phyloP scores from a whole-genome alignment of 192 early-diverging fungal species.

The Coemansia sp. region DNA sequence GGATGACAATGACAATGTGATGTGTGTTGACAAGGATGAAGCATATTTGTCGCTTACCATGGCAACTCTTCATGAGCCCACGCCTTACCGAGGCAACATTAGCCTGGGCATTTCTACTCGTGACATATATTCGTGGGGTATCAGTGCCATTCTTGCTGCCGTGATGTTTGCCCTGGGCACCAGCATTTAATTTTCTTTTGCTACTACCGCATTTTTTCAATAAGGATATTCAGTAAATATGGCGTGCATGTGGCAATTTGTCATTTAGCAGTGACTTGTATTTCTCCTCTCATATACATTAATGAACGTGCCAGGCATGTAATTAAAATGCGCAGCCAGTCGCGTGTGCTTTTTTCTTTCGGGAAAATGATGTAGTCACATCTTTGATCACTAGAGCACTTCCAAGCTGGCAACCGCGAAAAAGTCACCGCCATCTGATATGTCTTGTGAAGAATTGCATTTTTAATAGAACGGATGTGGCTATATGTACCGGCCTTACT shows the following conservation, averaged over 20 bases:
- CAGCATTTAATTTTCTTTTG: slow-evolving; percentile 6
- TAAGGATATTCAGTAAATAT: background rate
- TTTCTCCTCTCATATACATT: background rate
- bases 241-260: no score
- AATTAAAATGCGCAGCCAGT: no score
- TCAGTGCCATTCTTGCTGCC: slow-evolving; percentile 13
- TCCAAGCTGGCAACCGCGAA: no score
- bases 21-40: slow-evolving; percentile 30
- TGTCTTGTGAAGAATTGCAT: no score
- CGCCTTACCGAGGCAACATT: slow-evolving; percentile 6
- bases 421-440: no score
- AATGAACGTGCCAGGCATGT: background rate
- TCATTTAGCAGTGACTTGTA: background rate
- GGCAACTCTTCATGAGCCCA: slow-evolving; percentile 6
- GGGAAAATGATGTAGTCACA: no score
- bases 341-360: no score
- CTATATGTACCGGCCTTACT: no score
- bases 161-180: slow-evolving; percentile 19
- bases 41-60: slow-evolving; percentile 3
- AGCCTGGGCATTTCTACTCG: slow-evolving; percentile 4
- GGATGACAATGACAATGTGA: slow-evolving; percentile 13
- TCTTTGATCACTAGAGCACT: no score
- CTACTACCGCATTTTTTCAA: background rate
- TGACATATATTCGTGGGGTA: slow-evolving; percentile 12
- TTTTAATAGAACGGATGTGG: no score